Base-by-base conservation (phyloP, 2,329 filamentous ascomycete genomes). In the Biscogniauxia mediterranea region DNA sequence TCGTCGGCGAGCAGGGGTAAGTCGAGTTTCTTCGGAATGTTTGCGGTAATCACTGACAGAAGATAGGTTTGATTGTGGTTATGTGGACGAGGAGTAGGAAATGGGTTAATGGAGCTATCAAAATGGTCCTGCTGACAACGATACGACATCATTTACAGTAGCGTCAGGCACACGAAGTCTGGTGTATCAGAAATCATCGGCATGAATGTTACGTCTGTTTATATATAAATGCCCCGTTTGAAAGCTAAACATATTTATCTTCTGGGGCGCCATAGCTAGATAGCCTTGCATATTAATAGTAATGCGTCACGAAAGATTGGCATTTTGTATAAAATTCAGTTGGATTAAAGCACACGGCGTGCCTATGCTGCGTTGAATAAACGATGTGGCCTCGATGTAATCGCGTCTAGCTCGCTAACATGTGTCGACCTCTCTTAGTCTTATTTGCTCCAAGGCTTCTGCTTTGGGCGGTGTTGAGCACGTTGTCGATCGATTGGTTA, bases 1-100 rank as follows among this genome's bases (percentile, higher is more conserved):
- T 87, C 64, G 80, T 83, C 38, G 84, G 85, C 15, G 83, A 86
- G 69, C 79, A 81, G 66, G 78, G 79, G 76, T 80, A 66, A 66
- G 73, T 59, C 61, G 21, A 23, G 53, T 55, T 23, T 8, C 21
- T 51, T 3, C 57, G 6, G 20, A 15, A n/a, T 56, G 23, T 3
- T n/a, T 9, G 1, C 51, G 21, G 56, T 8, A 32, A 52, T 25
- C 55, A 55, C 62, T 68, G 51, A 67, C 21, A 23, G 15, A 52
- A 17, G 7, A 38, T 53, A 79, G 77, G 6, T 78, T 78, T 57
- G 74, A 76, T 49, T 71, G 70, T 25, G 69, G 69, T 20, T 71
- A 72, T 28, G 55, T 50, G 4, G 62, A 61, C 38, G 59, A 60
- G 13, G 56, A 61, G n/a, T 58, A 13, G 55, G n/a, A 15, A 17